phyloP scores from a whole-genome alignment of 2,329 filamentous ascomycete species.

The Dactylellina leptospora region DNA sequence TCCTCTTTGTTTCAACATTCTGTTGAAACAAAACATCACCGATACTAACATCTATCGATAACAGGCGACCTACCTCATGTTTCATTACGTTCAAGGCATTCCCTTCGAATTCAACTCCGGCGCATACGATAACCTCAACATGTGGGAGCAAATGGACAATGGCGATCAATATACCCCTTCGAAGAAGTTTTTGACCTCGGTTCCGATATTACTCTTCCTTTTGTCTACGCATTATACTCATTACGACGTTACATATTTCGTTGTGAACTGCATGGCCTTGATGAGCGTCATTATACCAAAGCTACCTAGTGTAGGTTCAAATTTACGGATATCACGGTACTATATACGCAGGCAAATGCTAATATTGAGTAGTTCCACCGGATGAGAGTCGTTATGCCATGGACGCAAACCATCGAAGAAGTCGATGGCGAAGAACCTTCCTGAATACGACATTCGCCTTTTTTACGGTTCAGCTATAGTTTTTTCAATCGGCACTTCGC shows the following conservation, averaged over 20 bases:
- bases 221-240: slow-evolving; percentile 99
- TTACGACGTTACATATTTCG: slow-evolving; percentile 96
- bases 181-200: slow-evolving; percentile 96
- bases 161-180: slow-evolving; percentile 98
- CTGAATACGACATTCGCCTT: slow-evolving; percentile 16
- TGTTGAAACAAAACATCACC: too few species aligned
- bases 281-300: slow-evolving; percentile 95
- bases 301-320: slow-evolving; percentile 79
- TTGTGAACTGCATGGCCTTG: slow-evolving; percentile 93
- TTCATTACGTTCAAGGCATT: slow-evolving; percentile 96
- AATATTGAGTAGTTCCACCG: slow-evolving; percentile 37
- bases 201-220: slow-evolving; percentile 92
- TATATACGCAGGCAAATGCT: not conserved
- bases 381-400: slow-evolving; percentile 52
- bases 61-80: slow-evolving; percentile 93
- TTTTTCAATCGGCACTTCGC: too few species aligned
- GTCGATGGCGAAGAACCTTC: slow-evolving; percentile 43
- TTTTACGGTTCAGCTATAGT: not conserved
- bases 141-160: slow-evolving; percentile 99
- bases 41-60: not conserved
- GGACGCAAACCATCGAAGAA: slow-evolving; percentile 47
- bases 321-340: not conserved
- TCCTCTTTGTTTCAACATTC: not conserved
- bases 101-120: slow-evolving; percentile 99
- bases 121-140: slow-evolving; percentile 98